Base-by-base conservation (phyloP, 2,329 filamentous ascomycete genomes). In the Stachybotrys chlorohalonatus region DNA sequence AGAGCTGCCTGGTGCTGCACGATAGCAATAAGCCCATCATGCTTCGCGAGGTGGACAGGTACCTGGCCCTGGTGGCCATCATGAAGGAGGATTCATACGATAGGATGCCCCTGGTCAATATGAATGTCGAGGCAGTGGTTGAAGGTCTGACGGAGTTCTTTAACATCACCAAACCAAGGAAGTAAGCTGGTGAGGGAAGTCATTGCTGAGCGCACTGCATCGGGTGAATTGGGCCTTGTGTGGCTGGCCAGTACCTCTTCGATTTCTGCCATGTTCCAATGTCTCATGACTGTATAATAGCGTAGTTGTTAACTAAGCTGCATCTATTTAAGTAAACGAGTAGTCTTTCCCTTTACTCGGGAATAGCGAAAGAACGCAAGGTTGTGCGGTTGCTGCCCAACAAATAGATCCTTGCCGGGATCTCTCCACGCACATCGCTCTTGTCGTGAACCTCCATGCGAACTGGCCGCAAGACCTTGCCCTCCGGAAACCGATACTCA, bases 81-180 rank as follows among this genome's bases (percentile, higher is more conserved):
- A 92, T 93, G 88, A 87, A 87, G 68, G 88, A 93, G 66, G 89
- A 89, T 54, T 88, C 86, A 31, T 89, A 90, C 62, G 87, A 91
- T 66, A 89, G 89, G 75, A 90, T 93, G 75, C 86, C 87, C 5
- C 75, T 92, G 58, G 88, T 95, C 58, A 90, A 91, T 62, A 90
- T 93, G 82, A 94, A 95, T 63, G 87, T 93, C 2, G 86, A 90
- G 63, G 85, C 89, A 0, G 86, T 92, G 36, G 88, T 92, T 52
- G 84, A 89, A 63, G 89, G 89, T 0, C 70, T 95, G 64, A 83
- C 84, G 46, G 84, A 91, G 66, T 90, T 94, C 58, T 94, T 94
- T 64, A 80, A 86, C 63, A 85, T 87, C 56, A 86, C 83, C 8
- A 86, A 84, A 67, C 75, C 78, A 53, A 81, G 72, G 51, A 73